Conservation (phyloP, 1,284 basidiomycete genomes). For the Inonotus hispidus region DNA sequence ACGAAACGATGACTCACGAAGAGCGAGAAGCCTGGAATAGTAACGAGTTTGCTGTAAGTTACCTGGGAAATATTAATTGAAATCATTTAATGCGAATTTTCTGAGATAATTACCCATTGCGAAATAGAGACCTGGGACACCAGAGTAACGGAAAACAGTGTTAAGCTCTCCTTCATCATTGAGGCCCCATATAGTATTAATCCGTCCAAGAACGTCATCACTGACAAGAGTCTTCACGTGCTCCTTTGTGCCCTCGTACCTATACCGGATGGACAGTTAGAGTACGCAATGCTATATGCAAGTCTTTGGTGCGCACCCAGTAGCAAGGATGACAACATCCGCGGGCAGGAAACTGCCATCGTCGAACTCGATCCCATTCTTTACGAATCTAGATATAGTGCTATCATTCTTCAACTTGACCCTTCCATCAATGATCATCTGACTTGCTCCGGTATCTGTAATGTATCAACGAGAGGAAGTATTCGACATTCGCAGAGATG, state of each 20-base stretch:
- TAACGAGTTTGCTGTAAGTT: conserved; percentile 11
- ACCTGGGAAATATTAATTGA: not conserved
- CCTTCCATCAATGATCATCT: conserved; percentile 31
- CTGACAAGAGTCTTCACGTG: conserved; percentile 7
- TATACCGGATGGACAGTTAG: not conserved
- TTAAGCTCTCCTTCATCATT: conserved; percentile 16
- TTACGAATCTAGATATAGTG: conserved; percentile 15
- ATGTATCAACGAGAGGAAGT: no score
- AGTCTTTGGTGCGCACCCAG: conserved; percentile 16
- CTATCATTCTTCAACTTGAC: conserved; percentile 26
- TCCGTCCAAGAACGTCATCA: not conserved
- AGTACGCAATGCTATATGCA: not conserved
- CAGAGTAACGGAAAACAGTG: conserved; percentile 9
- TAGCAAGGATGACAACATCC: conserved; percentile 22
- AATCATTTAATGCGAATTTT: not conserved
- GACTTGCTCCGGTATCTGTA: conserved; percentile 27
- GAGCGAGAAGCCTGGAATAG: conserved; percentile 12
- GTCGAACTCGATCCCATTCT: conserved; percentile 18
- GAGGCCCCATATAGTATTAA: conserved; percentile 6
- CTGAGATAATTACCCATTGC: conserved; percentile 8
- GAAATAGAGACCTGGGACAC: conserved; percentile 14
- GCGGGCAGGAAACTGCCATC: conserved; percentile 20
- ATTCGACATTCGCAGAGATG: not conserved
- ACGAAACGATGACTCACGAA: conserved; percentile 2
- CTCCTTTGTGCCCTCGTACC: conserved; percentile 6